Evolutionary conservation across 2,329 filamentous ascomycete species (phyloP).

Genomic region (Clathrospora elynae): DNA sequence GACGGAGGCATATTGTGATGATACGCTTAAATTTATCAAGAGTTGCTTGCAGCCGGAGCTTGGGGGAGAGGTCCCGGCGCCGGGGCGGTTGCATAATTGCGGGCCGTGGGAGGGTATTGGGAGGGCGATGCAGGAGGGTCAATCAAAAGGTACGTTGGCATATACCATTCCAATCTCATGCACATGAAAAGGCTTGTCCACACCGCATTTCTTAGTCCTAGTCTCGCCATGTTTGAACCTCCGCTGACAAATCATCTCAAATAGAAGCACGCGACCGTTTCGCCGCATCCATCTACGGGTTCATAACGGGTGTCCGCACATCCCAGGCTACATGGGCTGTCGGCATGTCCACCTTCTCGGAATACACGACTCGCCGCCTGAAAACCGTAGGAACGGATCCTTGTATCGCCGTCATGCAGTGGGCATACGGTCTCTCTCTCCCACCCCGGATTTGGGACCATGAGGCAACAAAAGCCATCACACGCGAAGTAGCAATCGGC

Average conservation of each 20-base stretch:
- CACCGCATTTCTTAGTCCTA: background rate
- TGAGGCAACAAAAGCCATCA: constrained; percentile 8
- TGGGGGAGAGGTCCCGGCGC: constrained; percentile 6
- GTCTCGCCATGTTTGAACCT: background rate
- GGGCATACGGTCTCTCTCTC: constrained; percentile 10
- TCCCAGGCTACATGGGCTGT: constrained; percentile 14
- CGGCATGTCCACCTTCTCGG: constrained; percentile 11
- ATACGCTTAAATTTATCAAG: constrained; percentile 12
- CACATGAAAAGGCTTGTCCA: too few species aligned
- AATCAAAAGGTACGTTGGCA: constrained; percentile 9
- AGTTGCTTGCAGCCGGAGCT: constrained; percentile 15
- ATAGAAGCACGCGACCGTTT: constrained; percentile 15
- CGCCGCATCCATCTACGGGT: constrained; percentile 14
- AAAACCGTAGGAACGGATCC: constrained; percentile 13
- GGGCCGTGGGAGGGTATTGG: constrained; percentile 16
- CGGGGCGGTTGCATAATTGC: constrained; percentile 15
- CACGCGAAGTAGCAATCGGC: constrained; percentile 12
- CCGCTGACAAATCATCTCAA: background rate
- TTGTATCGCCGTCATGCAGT: constrained; percentile 11
- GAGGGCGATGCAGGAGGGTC: constrained; percentile 12
- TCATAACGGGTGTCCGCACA: constrained; percentile 8
- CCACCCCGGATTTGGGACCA: constrained; percentile 12
- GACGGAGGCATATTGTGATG: constrained; percentile 16
- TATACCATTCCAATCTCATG: background rate
- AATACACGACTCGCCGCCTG: constrained; percentile 13